A percentile compares a stretch with the other conserved stretches of the same genome.
Conservation (phyloP, 2,329 filamentous ascomycete genomes). For the Xylariaceae sp. region DNA sequence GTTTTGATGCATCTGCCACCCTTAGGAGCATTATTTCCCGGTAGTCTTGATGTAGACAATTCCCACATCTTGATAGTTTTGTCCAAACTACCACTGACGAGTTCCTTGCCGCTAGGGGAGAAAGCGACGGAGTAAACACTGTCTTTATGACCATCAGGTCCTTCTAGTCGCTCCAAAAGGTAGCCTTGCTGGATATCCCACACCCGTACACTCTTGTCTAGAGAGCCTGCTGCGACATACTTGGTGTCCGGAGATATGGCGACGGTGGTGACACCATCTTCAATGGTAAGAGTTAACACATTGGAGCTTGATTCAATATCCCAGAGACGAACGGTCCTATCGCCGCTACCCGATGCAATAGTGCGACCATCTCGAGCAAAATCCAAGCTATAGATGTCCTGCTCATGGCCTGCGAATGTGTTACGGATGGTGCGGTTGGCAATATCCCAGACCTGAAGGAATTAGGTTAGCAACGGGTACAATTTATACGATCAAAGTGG, state of each 20-base stretch:
- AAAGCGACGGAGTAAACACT: slow-evolving; percentile 97
- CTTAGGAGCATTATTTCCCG: slow-evolving; percentile 65
- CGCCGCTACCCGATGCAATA: slow-evolving; percentile 92
- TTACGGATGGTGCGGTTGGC: slow-evolving; percentile 76
- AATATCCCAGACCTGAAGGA: slow-evolving; percentile 86
- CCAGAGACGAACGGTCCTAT: slow-evolving; percentile 93
- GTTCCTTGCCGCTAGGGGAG: slow-evolving; percentile 84
- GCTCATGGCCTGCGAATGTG: slow-evolving; percentile 93
- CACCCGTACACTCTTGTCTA: slow-evolving; percentile 96
- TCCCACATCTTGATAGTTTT: slow-evolving; percentile 99
- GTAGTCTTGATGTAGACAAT: slow-evolving; percentile 63
- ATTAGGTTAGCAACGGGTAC: slow-evolving; percentile 11
- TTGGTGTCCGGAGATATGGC: slow-evolving; percentile 95
- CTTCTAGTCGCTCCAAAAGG: slow-evolving; percentile 87
- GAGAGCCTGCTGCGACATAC: slow-evolving; percentile 87
- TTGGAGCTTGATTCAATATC: slow-evolving; percentile 83
- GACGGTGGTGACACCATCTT: slow-evolving; percentile 95
- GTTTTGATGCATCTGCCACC: slow-evolving; percentile 93
- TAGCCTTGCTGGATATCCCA: slow-evolving; percentile 89
- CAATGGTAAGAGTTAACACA: slow-evolving; percentile 82
- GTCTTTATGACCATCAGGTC: slow-evolving; percentile 91
- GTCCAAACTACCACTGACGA: slow-evolving; percentile 91
- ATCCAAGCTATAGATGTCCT: slow-evolving; percentile 96
- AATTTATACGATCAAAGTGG: slow-evolving; percentile 13
- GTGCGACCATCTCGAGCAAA: slow-evolving; percentile 90